Conservation (phyloP, 192 early-diverging fungal species). For the Backusella parvicylindrica region DNA sequence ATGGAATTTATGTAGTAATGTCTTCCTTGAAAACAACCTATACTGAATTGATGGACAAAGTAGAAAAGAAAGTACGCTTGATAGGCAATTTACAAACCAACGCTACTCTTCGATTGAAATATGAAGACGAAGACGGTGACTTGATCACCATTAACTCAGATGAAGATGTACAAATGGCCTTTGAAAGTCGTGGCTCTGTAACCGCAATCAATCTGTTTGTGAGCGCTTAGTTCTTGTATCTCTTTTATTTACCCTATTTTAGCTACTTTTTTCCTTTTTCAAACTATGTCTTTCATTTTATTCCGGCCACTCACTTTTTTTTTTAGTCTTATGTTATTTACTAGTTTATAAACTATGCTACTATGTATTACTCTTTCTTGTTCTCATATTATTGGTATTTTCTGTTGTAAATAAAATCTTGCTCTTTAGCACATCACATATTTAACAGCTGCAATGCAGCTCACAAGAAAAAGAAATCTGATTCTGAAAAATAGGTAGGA, state of each 20-base stretch:
- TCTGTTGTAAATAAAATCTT: neutral
- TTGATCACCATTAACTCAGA: conserved; percentile 82
- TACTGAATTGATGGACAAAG: conserved; percentile 71
- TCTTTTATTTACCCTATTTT: conserved; percentile 6
- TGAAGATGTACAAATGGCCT: conserved; percentile 90
- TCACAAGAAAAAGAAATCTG: neutral
- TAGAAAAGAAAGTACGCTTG: conserved; percentile 89
- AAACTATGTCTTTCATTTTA: conserved; percentile 10
- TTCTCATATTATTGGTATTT: neutral
- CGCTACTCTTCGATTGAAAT: conserved; percentile 69
- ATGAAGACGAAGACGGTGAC: conserved; percentile 94
- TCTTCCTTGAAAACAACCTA: conserved; percentile 75
- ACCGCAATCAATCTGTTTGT: conserved; percentile 54
- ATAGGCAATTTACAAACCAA: conserved; percentile 61
- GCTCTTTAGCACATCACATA: neutral
- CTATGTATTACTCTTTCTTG: neutral
- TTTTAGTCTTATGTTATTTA: neutral
- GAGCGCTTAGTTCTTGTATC: conserved; percentile 12
- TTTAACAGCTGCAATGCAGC: neutral
- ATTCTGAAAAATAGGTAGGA: neutral
- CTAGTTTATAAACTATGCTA: neutral
- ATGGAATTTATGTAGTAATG: conserved; percentile 87
- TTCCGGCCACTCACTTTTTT: neutral
- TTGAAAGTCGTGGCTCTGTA: conserved; percentile 60
- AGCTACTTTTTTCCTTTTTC: neutral